Evolutionary conservation across 2,329 filamentous ascomycete species (phyloP), one percentile per base, ranked within the genome.

Genomic region (Diaporthe citriasiana): DNA sequence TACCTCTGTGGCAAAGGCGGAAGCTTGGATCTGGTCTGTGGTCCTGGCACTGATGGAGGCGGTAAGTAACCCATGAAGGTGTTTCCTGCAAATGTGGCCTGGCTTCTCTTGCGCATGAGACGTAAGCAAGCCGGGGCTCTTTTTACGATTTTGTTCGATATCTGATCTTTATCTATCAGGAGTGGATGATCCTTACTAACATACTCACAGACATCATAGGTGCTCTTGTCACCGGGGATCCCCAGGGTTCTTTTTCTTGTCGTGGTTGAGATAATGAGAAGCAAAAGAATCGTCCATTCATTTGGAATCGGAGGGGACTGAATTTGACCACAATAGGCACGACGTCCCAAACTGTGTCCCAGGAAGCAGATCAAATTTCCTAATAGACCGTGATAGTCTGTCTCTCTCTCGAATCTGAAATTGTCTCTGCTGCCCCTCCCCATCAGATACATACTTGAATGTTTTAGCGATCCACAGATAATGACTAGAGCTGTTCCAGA

Each of bases 11-110:
- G 19, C 4, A 51, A 38, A 13, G 63, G 63, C 12, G 63, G 63
- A 3, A 19, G 10, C 15, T 19, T 66, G 33, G 45, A 66, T 19
- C 22, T 66, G 33, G 13, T 66, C 30, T 66, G 45, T 1, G 63
- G 63, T 22, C 63, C 63, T 17, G 63, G 63, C 4, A 40, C 63
- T 12, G 63, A 66, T n/a, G 63, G 63, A 25, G 63, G 63, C 19
- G 63, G 63, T 66, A 51, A 66, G 45, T 66, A 1, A 17, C 38
- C 19, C 12, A 4, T 12, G 33, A 9, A 45, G 9, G 3, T 22
- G 4, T 10, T 45, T 19, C 8, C n/a, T 8, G 4, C 5, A 40
- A 15, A 33, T 4, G 19, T 1, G 7, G 22, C 50, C 27, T 33
- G 10, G 27, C 42, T 10, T 12, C 15, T 42, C 25, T 6, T 3